Evolutionary conservation across 2,329 filamentous ascomycete genomes (phyloP).

Genomic region (Peltaster fructicola): DNA sequence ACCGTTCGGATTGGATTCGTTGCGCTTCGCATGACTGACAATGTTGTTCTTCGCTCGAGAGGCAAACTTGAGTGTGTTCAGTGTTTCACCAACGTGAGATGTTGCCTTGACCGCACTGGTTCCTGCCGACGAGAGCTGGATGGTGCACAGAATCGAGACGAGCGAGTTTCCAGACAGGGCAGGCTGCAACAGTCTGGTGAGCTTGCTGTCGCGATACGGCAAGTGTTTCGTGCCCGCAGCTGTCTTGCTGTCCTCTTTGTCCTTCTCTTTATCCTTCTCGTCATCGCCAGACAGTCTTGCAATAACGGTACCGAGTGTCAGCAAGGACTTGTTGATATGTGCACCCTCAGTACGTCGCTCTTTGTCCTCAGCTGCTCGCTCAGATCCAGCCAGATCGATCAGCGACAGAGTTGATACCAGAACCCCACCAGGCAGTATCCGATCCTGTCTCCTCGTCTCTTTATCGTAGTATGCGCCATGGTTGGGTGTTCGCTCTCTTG

Average conservation of each 20-base stretch:
- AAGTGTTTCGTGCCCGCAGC: no score
- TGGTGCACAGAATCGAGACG: slow-evolving; percentile 93
- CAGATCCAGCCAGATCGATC: slow-evolving; percentile 91
- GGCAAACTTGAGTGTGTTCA: slow-evolving; percentile 94
- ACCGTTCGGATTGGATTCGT: slow-evolving; percentile 65
- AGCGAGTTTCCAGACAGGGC: slow-evolving; percentile 85
- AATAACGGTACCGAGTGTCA: slow-evolving; percentile 91
- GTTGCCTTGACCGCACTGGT: slow-evolving; percentile 48
- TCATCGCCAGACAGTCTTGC: slow-evolving; percentile 79
- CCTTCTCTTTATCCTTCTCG: slow-evolving; percentile 67
- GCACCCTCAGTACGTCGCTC: slow-evolving; percentile 86
- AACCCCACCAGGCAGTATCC: slow-evolving; percentile 65
- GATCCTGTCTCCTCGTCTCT: slow-evolving; percentile 44
- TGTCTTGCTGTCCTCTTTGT: slow-evolving; percentile 47
- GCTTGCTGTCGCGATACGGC: slow-evolving; percentile 92
- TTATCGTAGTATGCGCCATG: slow-evolving; percentile 23
- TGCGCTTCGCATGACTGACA: slow-evolving; percentile 87
- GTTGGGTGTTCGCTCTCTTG: slow-evolving; percentile 55
- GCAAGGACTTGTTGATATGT: slow-evolving; percentile 94
- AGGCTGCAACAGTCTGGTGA: slow-evolving; percentile 80
- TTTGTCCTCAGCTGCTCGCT: slow-evolving; percentile 88
- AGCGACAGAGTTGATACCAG: slow-evolving; percentile 87
- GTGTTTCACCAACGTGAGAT: slow-evolving; percentile 67
- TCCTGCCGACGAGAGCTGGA: slow-evolving; percentile 67
- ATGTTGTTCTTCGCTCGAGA: slow-evolving; percentile 96